Evolutionary conservation across 2,329 filamentous ascomycete genomes (phyloP).

Genomic region (Dothiorella sarmentorum): DNA sequence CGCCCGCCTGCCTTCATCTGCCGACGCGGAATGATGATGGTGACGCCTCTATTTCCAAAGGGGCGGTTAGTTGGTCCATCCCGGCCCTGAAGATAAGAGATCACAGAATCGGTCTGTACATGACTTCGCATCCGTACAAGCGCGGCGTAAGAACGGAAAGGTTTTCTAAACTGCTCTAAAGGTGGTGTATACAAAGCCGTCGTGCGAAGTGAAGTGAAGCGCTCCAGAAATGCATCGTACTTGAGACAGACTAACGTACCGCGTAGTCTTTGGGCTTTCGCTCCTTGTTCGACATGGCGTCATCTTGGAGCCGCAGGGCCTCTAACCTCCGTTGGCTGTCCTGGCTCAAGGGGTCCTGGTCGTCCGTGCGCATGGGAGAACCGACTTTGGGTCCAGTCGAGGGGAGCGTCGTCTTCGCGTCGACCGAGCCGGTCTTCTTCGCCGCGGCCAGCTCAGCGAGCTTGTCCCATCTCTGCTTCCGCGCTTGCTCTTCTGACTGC

Average conservation of each 20-base stretch:
- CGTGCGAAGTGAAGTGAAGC: slow-evolving; percentile 15
- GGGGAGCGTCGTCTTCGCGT: slow-evolving; percentile 23
- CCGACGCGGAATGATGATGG: slow-evolving; percentile 26
- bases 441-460: slow-evolving; percentile 76
- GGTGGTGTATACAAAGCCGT: slow-evolving; percentile 18
- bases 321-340: slow-evolving; percentile 85
- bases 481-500: slow-evolving; percentile 73
- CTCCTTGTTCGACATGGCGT: slow-evolving; percentile 39
- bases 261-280: slow-evolving; percentile 40
- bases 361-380: slow-evolving; percentile 56
- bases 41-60: slow-evolving; percentile 35
- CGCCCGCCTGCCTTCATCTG: slow-evolving; percentile 35
- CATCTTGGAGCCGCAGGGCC: slow-evolving; percentile 86
- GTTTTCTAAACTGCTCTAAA: slow-evolving; percentile 19
- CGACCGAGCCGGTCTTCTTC: slow-evolving; percentile 51
- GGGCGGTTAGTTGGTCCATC: slow-evolving; percentile 17
- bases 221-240: slow-evolving; percentile 31
- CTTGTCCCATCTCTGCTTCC: slow-evolving; percentile 86
- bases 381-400: slow-evolving; percentile 33
- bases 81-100: slow-evolving; percentile 9
- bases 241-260: slow-evolving; percentile 40
- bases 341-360: slow-evolving; percentile 75
- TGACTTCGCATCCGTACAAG: slow-evolving; percentile 14
- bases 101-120: slow-evolving; percentile 17
- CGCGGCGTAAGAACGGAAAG: slow-evolving; percentile 20